Percentiles rank a stretch among this genome's conserved stretches.
Conservation (phyloP, 768 basidiomycete species). For the Chalciporus chontae region DNA sequence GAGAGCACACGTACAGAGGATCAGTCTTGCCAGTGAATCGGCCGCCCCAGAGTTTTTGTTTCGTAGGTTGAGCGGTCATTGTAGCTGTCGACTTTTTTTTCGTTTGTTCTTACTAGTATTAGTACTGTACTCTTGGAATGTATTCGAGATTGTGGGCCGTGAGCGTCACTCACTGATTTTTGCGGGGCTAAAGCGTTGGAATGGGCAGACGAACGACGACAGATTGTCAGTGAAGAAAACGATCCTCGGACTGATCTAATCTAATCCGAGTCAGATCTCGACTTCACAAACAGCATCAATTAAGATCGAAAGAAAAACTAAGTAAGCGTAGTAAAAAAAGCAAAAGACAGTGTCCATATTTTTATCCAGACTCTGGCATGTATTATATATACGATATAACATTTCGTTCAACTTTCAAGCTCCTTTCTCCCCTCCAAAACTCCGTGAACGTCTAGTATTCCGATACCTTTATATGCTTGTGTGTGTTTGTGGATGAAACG, state of each 20-base stretch:
- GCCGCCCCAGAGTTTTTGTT: constrained; percentile 85
- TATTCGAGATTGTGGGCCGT: too few relatives aligned
- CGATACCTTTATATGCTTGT: not conserved
- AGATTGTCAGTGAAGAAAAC: too few relatives aligned
- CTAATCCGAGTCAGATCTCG: not conserved
- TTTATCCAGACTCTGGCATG: not conserved
- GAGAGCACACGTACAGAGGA: constrained; percentile 31
- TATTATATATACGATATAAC: constrained; percentile 10
- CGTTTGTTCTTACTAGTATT: not conserved
- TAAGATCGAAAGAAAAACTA: not conserved
- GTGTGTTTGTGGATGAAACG: not conserved
- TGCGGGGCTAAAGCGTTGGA: too few relatives aligned
- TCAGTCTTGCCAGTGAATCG: constrained; percentile 88
- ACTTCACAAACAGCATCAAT: too few relatives aligned
- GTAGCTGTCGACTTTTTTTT: not conserved
- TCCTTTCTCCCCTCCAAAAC: constrained; percentile 1
- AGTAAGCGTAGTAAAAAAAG: not conserved
- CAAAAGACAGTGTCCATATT: not conserved
- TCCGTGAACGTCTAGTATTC: not conserved
- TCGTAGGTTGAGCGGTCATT: constrained; percentile 43
- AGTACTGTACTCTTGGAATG: too few relatives aligned
- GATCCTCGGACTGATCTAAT: not conserved
- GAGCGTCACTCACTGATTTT: too few relatives aligned
- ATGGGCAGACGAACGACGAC: too few relatives aligned
- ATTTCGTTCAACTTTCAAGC: not conserved